Evolutionary conservation across 495 filamentous ascomycete genomes (phyloP).

Genomic region (Lepraria neglecta): DNA sequence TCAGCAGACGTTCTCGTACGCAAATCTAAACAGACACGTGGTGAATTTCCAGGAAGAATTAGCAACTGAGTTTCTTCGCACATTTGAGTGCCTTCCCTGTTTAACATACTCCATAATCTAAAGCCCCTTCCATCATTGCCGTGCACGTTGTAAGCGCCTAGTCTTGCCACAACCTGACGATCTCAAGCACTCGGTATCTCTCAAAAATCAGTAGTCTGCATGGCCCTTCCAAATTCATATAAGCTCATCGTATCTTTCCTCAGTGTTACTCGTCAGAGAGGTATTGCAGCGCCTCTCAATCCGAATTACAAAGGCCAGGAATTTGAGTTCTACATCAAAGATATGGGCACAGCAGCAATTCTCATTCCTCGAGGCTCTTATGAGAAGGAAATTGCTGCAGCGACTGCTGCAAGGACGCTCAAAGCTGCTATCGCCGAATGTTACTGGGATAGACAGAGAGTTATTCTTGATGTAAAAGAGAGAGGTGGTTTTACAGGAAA

Average conservation of each 20-base stretch:
- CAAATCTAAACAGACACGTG: background rate
- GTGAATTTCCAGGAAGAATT: slow-evolving; percentile 48
- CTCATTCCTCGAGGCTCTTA: slow-evolving; percentile 64
- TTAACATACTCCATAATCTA: too few species aligned
- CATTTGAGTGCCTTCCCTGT: too few species aligned
- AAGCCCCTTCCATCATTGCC: too few species aligned
- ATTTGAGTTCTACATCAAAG: slow-evolving; percentile 82
- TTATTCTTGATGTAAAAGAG: slow-evolving; percentile 68
- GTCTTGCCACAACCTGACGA: too few species aligned
- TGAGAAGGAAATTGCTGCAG: slow-evolving; percentile 52
- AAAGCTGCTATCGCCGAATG: slow-evolving; percentile 71
- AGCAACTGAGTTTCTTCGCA: slow-evolving; percentile 37
- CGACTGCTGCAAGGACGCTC: slow-evolving; percentile 66
- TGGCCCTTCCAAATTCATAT: slow-evolving; percentile 68
- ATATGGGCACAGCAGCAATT: slow-evolving; percentile 64
- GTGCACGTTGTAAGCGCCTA: too few species aligned
- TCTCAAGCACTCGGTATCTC: slow-evolving; percentile 47
- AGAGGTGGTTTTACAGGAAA: background rate
- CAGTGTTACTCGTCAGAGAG: slow-evolving; percentile 65
- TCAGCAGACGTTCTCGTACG: background rate
- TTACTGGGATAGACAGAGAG: slow-evolving; percentile 61
- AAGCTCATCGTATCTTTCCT: slow-evolving; percentile 77
- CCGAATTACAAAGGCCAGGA: slow-evolving; percentile 78
- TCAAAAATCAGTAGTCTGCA: slow-evolving; percentile 59
- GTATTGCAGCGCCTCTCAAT: slow-evolving; percentile 71